phyloP scores from a whole-genome alignment of 495 filamentous ascomycete species.

The Gamarada debralockiae region DNA sequence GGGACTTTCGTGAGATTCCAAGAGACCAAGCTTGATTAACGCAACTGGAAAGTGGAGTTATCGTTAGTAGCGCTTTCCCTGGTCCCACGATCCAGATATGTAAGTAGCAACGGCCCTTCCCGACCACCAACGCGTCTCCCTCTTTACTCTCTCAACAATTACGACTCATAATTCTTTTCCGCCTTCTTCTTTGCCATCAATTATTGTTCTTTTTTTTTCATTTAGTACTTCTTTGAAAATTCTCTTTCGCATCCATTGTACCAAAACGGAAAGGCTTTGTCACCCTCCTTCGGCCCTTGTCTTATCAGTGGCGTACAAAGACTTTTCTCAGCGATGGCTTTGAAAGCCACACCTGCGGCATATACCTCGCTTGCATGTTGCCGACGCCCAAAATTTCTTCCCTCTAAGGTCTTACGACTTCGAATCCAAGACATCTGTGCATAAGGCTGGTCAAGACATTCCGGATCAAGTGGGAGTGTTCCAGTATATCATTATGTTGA shows the following conservation, averaged over 20 bases:
- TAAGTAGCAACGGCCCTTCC: not conserved
- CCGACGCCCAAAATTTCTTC: not conserved
- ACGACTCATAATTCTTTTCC: too few relatives aligned
- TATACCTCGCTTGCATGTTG: constrained; percentile 1
- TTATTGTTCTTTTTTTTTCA: not conserved
- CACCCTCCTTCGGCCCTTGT: constrained; percentile 9
- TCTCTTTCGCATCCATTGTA: not conserved
- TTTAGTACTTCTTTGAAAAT: not conserved
- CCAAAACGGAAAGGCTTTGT: not conserved
- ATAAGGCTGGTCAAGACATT: not conserved
- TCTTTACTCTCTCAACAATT: too few relatives aligned
- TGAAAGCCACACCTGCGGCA: not conserved
- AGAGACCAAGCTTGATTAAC: too few relatives aligned
- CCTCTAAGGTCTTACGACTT: constrained; percentile 1
- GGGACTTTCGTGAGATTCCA: too few relatives aligned
- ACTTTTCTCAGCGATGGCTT: not conserved
- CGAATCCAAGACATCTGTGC: not conserved
- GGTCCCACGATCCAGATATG: not conserved
- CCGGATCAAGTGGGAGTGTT: not conserved
- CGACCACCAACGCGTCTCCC: not conserved
- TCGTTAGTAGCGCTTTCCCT: not conserved
- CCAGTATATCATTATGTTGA: constrained; percentile 11
- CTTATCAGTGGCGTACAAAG: constrained; percentile 18
- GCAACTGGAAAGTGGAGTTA: too few relatives aligned
- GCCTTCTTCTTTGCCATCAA: not conserved